Evolutionary conservation across 192 early-diverging fungal species (phyloP).

Genomic region (Cladochytrium replicatum): DNA sequence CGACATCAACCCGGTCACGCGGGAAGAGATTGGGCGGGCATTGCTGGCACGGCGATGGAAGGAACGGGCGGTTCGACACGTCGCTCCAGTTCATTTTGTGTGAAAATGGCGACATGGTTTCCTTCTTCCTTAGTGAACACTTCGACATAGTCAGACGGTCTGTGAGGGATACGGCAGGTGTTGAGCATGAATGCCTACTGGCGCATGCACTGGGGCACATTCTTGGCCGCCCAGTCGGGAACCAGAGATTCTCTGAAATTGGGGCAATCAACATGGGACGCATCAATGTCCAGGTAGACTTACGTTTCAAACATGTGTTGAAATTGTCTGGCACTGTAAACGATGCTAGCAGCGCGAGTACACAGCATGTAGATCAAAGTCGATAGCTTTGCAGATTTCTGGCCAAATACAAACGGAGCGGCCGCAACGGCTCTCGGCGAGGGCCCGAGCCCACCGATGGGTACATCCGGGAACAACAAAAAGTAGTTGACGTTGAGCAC

Average conservation of each 20-base stretch:
- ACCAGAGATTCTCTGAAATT: neutral
- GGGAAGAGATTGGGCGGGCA: conserved; percentile 66
- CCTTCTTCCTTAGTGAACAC: neutral
- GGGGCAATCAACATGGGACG: no score
- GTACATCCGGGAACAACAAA: conserved; percentile 26
- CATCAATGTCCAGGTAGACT: no score
- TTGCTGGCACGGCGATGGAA: conserved; percentile 78
- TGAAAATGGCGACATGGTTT: conserved; percentile 68
- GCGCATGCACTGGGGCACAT: neutral
- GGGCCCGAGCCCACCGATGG: neutral
- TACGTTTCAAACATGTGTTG: no score
- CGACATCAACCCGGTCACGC: conserved; percentile 59
- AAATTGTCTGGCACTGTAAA: no score
- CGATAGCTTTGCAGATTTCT: no score
- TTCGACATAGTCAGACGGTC: neutral
- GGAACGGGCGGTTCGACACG: conserved; percentile 77
- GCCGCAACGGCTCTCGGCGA: neutral
- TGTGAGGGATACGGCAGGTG: neutral
- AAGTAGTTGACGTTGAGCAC: conserved; percentile 82
- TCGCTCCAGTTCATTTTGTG: conserved; percentile 77
- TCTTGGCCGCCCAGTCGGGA: neutral
- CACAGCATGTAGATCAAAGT: no score
- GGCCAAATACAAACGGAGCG: neutral
- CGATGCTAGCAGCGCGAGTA: no score
- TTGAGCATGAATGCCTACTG: neutral